Evolutionary conservation across 2,329 filamentous ascomycete species (phyloP).

Genomic region (Penicillium olsonii): DNA sequence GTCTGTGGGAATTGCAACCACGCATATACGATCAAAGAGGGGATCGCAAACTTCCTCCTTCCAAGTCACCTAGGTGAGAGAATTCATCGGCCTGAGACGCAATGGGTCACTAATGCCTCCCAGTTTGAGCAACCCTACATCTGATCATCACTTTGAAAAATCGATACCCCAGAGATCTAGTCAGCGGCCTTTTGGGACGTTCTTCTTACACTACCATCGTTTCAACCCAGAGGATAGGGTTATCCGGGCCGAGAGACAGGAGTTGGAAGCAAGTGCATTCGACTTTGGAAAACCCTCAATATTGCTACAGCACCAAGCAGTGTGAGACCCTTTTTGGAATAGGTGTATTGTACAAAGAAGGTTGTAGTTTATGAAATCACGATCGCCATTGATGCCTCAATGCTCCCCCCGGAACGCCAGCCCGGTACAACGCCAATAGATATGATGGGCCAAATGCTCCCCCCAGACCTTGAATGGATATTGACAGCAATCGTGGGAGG

Average conservation of each 20-base stretch:
- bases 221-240: not conserved
- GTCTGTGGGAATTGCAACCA: conserved; percentile 90
- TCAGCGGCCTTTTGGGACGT: not conserved
- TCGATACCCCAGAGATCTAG: conserved; percentile 9
- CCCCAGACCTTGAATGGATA: not conserved
- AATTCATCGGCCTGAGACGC: too few species aligned
- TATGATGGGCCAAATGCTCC: not conserved
- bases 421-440: conserved; percentile 16
- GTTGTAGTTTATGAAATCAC: conserved; percentile 22
- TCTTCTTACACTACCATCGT: not conserved
- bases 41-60: conserved; percentile 92
- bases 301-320: not conserved
- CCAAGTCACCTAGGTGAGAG: conserved; percentile 76
- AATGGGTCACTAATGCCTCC: not conserved
- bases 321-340: conserved; percentile 16
- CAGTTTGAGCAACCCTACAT: conserved; percentile 8
- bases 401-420: conserved; percentile 17
- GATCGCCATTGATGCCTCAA: conserved; percentile 19
- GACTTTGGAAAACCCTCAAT: not conserved
- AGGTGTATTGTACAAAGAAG: conserved; percentile 30
- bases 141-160: conserved; percentile 1
- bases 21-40: conserved; percentile 92
- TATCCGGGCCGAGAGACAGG: not conserved
- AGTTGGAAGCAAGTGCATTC: not conserved
- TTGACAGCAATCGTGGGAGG: not conserved